Percentiles rank a stretch among this genome's conserved stretches.
Evolutionary conservation across 2,329 filamentous ascomycete genomes (phyloP).

Genomic region (Fusarium sp.): DNA sequence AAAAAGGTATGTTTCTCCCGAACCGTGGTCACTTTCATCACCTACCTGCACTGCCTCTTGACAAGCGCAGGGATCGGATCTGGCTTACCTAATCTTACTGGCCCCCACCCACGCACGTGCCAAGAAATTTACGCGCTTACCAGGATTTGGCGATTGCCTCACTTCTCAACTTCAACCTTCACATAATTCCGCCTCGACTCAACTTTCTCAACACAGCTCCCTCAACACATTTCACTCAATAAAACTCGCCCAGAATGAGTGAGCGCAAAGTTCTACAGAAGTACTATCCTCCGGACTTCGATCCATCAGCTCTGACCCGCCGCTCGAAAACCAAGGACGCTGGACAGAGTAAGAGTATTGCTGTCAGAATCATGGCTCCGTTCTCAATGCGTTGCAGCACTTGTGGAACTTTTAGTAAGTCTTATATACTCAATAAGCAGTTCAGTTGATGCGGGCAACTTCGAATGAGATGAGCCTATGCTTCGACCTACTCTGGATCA

Average conservation of each 20-base stretch:
- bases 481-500: too few relatives aligned
- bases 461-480: too few relatives aligned
- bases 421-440: not conserved
- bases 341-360: too few relatives aligned
- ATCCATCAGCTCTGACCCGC: constrained; percentile 76
- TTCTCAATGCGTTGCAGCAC: rapidly evolving
- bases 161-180: too few relatives aligned
- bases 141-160: too few relatives aligned
- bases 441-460: too few relatives aligned
- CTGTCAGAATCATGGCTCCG: too few relatives aligned
- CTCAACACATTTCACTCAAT: constrained; percentile 67
- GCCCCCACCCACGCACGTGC: not conserved
- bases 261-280: constrained; percentile 83
- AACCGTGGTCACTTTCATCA: not conserved
- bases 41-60: not conserved
- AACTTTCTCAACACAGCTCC: not conserved
- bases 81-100: not conserved
- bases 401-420: too few relatives aligned
- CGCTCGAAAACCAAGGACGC: too few relatives aligned
- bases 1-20: not conserved
- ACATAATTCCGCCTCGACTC: not conserved
- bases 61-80: not conserved
- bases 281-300: constrained; percentile 84
- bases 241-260: constrained; percentile 70
- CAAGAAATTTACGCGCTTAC: not conserved